Evolutionary conservation across 78 protist genomes (phyloP), one percentile per base, ranked within the genome.

Genomic region (Protostelium mycophagum): DNA sequence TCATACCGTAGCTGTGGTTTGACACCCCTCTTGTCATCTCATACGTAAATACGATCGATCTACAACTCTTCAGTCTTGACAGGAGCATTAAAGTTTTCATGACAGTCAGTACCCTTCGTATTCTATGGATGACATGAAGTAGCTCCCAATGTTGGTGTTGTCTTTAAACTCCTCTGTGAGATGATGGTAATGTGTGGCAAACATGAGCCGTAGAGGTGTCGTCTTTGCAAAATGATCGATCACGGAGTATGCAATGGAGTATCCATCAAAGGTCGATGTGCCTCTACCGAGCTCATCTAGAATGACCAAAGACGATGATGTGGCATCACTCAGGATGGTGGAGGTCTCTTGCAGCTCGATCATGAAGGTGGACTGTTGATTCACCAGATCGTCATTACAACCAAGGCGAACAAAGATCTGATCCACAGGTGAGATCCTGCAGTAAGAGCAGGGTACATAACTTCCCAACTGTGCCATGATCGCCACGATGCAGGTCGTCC

Each of bases 211-310:
- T 83, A 92, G 85, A 38, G 39, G 28, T 85, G 1, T 0, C 35
- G 35, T 10, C 36, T 86, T 85, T 1, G 95, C 88, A 28, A 98
- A 84, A 34, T 91, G 85, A n/a, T 95, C 51, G 16, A 93, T 39
- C 36, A 95, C 73, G 1, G 98, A 90, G 31, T 92, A 94, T 1
- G 99, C 99, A 25, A 98, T 89, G 28, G 98, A 97, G 0, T 92
- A 94, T n/a, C 99, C 99, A 34, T 98, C 99, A 83, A 90, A 94
- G 0, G 99, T 98, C 1, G 93, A 39, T 0, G 99, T 98, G 34
- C 99, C 99, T 16, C 99, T 37, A 28, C 99, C 99, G 0, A 97
- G 94, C 88, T 98, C 99, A 84, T 98, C 99, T 1, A 98, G 86
- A 1, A 98, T 91, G 16, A 98, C 95, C 35, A 98, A 91, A 1